Evolutionary conservation across 768 basidiomycete genomes (phyloP).

Genomic region (Naematelia encephala): DNA sequence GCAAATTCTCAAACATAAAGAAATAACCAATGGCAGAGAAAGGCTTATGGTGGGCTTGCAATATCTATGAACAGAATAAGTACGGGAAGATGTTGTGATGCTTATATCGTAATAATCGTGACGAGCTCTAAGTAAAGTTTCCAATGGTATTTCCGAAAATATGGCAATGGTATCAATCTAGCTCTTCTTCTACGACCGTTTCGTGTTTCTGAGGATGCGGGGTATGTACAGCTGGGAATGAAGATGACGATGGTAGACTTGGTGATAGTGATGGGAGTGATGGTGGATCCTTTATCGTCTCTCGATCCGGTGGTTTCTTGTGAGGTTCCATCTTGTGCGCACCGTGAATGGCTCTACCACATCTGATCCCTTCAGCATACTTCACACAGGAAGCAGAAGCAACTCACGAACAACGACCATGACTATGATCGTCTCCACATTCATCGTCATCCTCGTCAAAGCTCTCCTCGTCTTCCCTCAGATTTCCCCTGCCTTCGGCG

Average conservation of each 20-base stretch:
- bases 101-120: background rate
- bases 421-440: constrained; percentile 19
- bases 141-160: background rate
- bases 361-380: constrained; percentile 10
- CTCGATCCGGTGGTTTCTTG: constrained; percentile 2
- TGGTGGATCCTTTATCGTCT: background rate
- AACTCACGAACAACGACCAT: constrained; percentile 36
- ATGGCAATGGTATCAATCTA: background rate
- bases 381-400: background rate
- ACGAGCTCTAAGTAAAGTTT: background rate
- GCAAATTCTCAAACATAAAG: background rate
- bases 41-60: background rate
- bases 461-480: constrained; percentile 18
- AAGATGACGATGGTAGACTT: no score
- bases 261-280: constrained; percentile 1
- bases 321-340: constrained; percentile 8
- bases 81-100: no score
- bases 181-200: background rate
- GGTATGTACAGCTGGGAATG: background rate
- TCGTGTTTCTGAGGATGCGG: background rate
- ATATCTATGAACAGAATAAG: background rate
- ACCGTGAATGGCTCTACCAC: constrained; percentile 16
- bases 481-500: constrained; percentile 36
- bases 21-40: background rate
- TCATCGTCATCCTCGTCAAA: constrained; percentile 30